Conservation (phyloP, 1,139 yeast genomes). For the Scheffersomyces lignicola region DNA sequence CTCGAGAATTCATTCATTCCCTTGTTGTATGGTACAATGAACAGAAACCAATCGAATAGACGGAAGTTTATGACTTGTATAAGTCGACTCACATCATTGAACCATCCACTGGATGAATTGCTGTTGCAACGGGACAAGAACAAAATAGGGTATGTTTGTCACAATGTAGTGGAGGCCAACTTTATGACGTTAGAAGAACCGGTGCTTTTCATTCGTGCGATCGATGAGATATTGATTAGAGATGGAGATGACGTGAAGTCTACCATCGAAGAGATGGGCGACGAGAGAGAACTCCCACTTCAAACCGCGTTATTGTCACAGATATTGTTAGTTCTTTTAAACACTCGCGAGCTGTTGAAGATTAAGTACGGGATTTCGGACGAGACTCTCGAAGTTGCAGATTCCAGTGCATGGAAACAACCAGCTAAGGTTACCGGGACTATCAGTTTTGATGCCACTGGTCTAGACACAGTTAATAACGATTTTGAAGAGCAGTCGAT, state of each 20-base stretch:
- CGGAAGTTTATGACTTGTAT: slow-evolving; percentile 37
- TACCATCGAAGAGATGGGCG: not conserved
- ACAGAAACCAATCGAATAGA: slow-evolving; percentile 41
- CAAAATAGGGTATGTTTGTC: slow-evolving; percentile 31
- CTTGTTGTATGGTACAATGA: slow-evolving; percentile 44
- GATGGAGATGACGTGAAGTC: slow-evolving; percentile 3
- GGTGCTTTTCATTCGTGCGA: not conserved
- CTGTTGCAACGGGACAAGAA: slow-evolving; percentile 21
- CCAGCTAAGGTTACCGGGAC: not conserved
- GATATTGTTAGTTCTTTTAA: slow-evolving; percentile 11
- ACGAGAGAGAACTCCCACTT: not conserved
- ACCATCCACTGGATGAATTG: slow-evolving; percentile 6
- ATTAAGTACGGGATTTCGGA: slow-evolving; percentile 14
- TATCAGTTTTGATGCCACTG: not conserved
- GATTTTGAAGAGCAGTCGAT: not conserved
- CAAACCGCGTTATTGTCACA: slow-evolving; percentile 2
- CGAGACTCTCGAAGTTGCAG: not conserved
- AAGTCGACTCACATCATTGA: not conserved
- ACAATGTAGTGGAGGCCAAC: slow-evolving; percentile 39
- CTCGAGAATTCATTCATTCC: slow-evolving; percentile 21
- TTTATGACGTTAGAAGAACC: slow-evolving; percentile 35
- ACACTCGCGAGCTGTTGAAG: slow-evolving; percentile 19
- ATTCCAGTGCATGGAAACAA: not conserved
- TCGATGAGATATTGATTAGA: slow-evolving; percentile 4
- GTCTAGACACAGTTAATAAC: not conserved